Evolutionary conservation across 371 early-diverging fungal species (phyloP), one percentile per base, ranked within the genome.

Genomic region (Amoeboaphelidium protococcarum): DNA sequence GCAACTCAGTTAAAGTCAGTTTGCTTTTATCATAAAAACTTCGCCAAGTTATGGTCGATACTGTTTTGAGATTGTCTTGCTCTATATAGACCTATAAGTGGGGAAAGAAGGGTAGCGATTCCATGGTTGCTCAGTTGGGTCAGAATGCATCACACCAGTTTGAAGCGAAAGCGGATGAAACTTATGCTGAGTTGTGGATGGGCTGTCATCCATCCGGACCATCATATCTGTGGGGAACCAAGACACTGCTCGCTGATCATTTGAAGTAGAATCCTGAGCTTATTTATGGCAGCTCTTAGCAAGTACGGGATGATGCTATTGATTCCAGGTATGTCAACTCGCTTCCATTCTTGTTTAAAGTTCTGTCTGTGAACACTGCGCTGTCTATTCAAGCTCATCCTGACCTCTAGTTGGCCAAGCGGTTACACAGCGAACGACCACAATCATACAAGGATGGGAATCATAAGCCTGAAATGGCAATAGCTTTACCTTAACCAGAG

Each of bases 321-420:
- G 12, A 37, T 37, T 10, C n/a, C 40, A 10, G n/a, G 10, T 37
- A 37, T 37, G 12, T 37, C 12, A 12, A n/a, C n/a, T n/a, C 84
- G 52, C 64, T 95, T 19, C 96, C 96, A 3, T 95, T 89, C 65
- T 69, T 95, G 40, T 88, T 91, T 73, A 95, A 95, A 64, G 83
- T 91, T 23, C 70, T 95, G 21, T 88, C 89, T 24, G 82, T 95
- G 50, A 61, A 74, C 48, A 90, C 82, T 57, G 91, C 92, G 1
- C 73, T 95, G 26, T 87, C 88, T 13, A 95, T 95, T 54, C 96
- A 95, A 62, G 96, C 96, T 10, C 96, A 95, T 55, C 96, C 96
- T 13, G 88, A 89, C 60, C 90, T 87, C 55, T 53, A 50, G 13
- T 69, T 90, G 16, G 96, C 87, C 12, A 60, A 70, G 43, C 58